Conservation (phyloP, 768 basidiomycete species). For the Podaxis mareebaensis region DNA sequence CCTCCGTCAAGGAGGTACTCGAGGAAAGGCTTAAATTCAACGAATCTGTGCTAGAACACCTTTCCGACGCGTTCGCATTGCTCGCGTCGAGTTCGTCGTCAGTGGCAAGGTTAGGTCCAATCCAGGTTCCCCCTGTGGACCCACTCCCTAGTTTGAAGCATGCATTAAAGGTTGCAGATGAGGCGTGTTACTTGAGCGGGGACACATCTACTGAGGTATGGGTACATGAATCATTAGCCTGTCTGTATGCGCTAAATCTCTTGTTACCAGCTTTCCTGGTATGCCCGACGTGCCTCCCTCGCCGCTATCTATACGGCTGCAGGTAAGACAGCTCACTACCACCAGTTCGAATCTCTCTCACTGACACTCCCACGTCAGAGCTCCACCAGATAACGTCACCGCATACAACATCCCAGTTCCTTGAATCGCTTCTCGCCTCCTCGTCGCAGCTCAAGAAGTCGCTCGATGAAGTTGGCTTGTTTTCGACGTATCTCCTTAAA, state of each 20-base stretch:
- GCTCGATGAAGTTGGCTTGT: conserved; percentile 54
- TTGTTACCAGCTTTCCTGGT: conserved; percentile 64
- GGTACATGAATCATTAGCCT: not conserved
- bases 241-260: conserved; percentile 6
- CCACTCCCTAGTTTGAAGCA: conserved; percentile 62
- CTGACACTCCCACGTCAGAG: conserved; percentile 40
- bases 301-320: conserved; percentile 73
- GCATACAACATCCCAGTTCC: conserved; percentile 60
- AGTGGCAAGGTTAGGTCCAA: not conserved
- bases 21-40: conserved; percentile 62
- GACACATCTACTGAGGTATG: conserved; percentile 59
- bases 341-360: not conserved
- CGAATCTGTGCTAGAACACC: conserved; percentile 59
- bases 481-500: conserved; percentile 58
- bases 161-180: conserved; percentile 61
- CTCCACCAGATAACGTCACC: conserved; percentile 84
- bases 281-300: conserved; percentile 63
- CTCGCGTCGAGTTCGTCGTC: conserved; percentile 51
- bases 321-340: conserved; percentile 36
- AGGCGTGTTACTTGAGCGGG: conserved; percentile 61
- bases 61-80: conserved; percentile 78
- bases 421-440: conserved; percentile 60
- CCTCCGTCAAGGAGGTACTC: conserved; percentile 52
- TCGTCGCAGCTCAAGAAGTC: conserved; percentile 45
- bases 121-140: conserved; percentile 51